Percentiles rank a stretch among this genome's conserved stretches.
Evolutionary conservation across 1,284 basidiomycete species (phyloP).

Genomic region (Mycena citricolor): DNA sequence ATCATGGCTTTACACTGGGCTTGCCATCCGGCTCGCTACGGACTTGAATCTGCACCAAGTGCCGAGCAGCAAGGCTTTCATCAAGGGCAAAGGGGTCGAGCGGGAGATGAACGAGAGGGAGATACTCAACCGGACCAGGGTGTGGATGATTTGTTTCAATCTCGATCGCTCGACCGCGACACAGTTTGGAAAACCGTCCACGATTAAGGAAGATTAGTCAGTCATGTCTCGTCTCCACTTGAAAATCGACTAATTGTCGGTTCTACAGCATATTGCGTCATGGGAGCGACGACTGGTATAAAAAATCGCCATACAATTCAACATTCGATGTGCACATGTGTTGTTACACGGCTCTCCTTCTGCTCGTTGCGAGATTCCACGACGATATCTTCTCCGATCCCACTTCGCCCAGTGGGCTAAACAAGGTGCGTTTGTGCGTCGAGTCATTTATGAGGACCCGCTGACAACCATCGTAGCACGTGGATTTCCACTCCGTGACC

Average conservation of each 20-base stretch:
- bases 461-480: slow-evolving; percentile 38
- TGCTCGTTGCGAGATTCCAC: slow-evolving; percentile 72
- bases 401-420: slow-evolving; percentile 64
- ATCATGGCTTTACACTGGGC: slow-evolving; percentile 78
- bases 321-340: slow-evolving; percentile 74
- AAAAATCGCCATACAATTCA: slow-evolving; percentile 56
- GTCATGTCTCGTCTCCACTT: slow-evolving; percentile 30
- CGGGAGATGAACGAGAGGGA: slow-evolving; percentile 78
- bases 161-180: slow-evolving; percentile 80
- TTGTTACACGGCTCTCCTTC: slow-evolving; percentile 66
- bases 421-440: slow-evolving; percentile 48
- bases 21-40: slow-evolving; percentile 79
- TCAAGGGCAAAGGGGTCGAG: slow-evolving; percentile 40
- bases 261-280: slow-evolving; percentile 62
- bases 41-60: slow-evolving; percentile 82
- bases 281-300: slow-evolving; percentile 73
- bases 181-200: slow-evolving; percentile 85
- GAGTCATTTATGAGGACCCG: neutral
- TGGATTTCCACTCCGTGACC: slow-evolving; percentile 68
- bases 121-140: slow-evolving; percentile 74
- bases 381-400: slow-evolving; percentile 77
- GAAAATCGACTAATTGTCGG: neutral
- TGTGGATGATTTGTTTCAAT: slow-evolving; percentile 88
- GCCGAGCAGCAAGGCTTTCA: slow-evolving; percentile 51
- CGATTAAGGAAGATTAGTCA: slow-evolving; percentile 82